Evolutionary conservation across 176 grass and related monocot species (phyloP).

Genomic region (Ananas comosus): DNA sequence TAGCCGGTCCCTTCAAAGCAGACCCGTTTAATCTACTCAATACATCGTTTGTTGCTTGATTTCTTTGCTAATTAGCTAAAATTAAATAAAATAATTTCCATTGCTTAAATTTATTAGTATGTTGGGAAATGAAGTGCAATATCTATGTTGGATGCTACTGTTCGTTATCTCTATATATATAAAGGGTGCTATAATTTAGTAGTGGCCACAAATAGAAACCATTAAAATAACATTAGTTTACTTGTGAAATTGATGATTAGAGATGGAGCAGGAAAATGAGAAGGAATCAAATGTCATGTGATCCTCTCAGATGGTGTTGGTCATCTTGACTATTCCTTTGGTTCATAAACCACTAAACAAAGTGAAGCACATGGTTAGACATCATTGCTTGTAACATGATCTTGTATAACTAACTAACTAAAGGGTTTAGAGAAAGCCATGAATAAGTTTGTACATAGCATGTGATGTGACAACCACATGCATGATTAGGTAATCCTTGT

Average conservation of each 20-base stretch:
- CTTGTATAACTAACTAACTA: background rate
- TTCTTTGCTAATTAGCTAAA: no score
- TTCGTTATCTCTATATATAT: background rate
- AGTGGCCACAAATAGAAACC: background rate
- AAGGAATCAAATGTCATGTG: conserved; percentile 6
- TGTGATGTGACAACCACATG: background rate
- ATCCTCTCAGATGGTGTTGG: background rate
- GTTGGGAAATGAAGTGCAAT: background rate
- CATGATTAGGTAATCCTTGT: background rate
- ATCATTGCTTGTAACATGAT: conserved; percentile 1
- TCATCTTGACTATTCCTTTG: background rate
- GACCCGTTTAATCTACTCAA: no score
- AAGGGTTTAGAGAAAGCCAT: no score
- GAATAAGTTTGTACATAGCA: background rate
- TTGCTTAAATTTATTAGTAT: background rate
- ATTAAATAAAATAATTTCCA: no score
- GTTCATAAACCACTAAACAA: background rate
- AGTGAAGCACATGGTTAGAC: background rate
- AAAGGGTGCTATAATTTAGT: background rate
- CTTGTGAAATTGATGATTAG: background rate
- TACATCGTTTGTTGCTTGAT: no score
- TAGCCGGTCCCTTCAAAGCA: no score
- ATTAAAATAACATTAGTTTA: background rate
- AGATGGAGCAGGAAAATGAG: background rate
- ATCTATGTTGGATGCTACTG: background rate